A percentile compares a stretch with the other conserved stretches of the same genome.
Conservation (phyloP, 495 filamentous ascomycete genomes). For the Penicillium salamii region DNA sequence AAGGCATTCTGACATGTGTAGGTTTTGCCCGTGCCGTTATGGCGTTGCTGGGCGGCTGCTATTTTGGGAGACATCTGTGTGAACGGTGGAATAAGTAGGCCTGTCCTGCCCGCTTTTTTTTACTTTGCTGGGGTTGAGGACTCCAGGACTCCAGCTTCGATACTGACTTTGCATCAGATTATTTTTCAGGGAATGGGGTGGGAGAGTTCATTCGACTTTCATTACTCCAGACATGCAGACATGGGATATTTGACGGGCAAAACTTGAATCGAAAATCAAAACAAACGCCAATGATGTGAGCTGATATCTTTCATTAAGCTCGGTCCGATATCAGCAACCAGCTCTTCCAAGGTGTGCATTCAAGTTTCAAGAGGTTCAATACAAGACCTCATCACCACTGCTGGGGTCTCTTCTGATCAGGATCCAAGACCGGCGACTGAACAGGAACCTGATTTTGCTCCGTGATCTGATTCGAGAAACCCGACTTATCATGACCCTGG, state of each 20-base stretch:
- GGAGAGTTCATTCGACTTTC: no score
- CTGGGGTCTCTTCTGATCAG: not conserved
- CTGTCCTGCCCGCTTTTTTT: no score
- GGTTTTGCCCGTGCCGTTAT: not conserved
- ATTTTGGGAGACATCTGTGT: constrained; percentile 1
- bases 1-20: not conserved
- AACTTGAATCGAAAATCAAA: constrained; percentile 1
- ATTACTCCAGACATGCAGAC: constrained; percentile 4
- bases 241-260: constrained; percentile 9
- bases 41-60: constrained; percentile 4
- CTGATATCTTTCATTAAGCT: constrained; percentile 2
- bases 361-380: no score
- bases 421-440: not conserved
- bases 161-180: no score
- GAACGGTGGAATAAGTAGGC: no score
- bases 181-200: no score
- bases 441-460: constrained; percentile 1
- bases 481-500: constrained; percentile 2
- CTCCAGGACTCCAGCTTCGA: no score
- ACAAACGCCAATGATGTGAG: constrained; percentile 2
- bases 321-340: not conserved
- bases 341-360: no score
- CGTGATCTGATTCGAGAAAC: constrained; percentile 7
- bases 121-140: no score
- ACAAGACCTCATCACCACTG: constrained; percentile 2